Conservation (phyloP, 306 rosid genomes). For the apple (Malus domestica) region ASM211411v1 NC_041802.1:28439501-28440000, state of each 20-base stretch:
- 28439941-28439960: conserved; percentile 27
- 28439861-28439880: conserved; percentile 61
- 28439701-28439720: conserved; percentile 54
- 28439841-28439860: conserved; percentile 67
- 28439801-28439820: conserved; percentile 68
- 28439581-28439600: neutral
- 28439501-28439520: conserved; percentile 11
- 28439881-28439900: conserved; percentile 48
- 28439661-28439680: conserved; percentile 55
- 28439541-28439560: conserved; percentile 2
- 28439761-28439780: conserved; percentile 50
- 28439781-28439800: conserved; percentile 62
- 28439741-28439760: conserved; percentile 42
- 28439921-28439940: conserved; percentile 44
- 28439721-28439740: conserved; percentile 21
- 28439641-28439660: conserved; percentile 42
- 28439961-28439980: conserved; percentile 47
- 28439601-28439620: conserved; percentile 39
- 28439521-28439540: neutral
- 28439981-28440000: conserved; percentile 54
- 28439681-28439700: conserved; percentile 49
- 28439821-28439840: conserved; percentile 67
- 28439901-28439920: conserved; percentile 51
- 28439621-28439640: conserved; percentile 52
- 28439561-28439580: conserved; percentile 9